Evolutionary conservation across 1,284 basidiomycete species (phyloP).

Genomic region (Mixia osmundae): DNA sequence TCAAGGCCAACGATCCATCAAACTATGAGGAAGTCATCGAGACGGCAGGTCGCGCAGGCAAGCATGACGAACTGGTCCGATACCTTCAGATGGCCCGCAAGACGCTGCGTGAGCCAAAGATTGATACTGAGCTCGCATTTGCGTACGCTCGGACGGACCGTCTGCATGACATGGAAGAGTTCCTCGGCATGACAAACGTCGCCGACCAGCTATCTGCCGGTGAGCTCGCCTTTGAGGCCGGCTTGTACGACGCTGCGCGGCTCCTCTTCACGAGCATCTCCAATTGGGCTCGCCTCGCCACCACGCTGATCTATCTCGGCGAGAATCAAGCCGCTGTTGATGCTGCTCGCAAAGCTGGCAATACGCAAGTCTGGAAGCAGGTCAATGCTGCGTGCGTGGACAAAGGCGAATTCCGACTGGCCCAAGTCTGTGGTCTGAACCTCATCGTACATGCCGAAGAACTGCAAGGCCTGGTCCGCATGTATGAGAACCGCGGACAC

Average conservation of each 20-base stretch:
- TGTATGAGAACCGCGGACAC: conserved; percentile 77
- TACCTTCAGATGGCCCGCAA: conserved; percentile 99
- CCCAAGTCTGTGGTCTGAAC: conserved; percentile 95
- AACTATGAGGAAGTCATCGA: conserved; percentile 96
- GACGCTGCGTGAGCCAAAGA: conserved; percentile 83
- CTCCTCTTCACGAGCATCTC: conserved; percentile 88
- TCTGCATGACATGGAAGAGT: conserved; percentile 98
- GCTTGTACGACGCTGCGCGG: conserved; percentile 91
- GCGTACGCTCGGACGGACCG: conserved; percentile 94
- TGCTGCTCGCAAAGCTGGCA: conserved; percentile 93
- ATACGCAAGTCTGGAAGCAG: conserved; percentile 99
- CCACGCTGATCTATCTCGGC: conserved; percentile 91
- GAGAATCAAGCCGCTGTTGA: conserved; percentile 97
- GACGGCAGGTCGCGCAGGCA: conserved; percentile 83
- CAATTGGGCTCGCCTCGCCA: conserved; percentile 94
- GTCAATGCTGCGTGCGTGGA: conserved; percentile 96
- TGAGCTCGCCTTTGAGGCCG: conserved; percentile 98
- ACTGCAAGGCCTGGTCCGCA: conserved; percentile 48
- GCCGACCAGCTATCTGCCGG: conserved; percentile 50
- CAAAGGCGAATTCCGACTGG: conserved; percentile 87
- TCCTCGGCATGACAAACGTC: conserved; percentile 95
- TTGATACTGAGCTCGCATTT: conserved; percentile 91
- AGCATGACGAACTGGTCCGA: conserved; percentile 92
- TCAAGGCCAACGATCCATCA: conserved; percentile 88
- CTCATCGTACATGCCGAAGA: conserved; percentile 46